Conservation (phyloP, 768 basidiomycete species). For the Boletus rubropictus region DNA sequence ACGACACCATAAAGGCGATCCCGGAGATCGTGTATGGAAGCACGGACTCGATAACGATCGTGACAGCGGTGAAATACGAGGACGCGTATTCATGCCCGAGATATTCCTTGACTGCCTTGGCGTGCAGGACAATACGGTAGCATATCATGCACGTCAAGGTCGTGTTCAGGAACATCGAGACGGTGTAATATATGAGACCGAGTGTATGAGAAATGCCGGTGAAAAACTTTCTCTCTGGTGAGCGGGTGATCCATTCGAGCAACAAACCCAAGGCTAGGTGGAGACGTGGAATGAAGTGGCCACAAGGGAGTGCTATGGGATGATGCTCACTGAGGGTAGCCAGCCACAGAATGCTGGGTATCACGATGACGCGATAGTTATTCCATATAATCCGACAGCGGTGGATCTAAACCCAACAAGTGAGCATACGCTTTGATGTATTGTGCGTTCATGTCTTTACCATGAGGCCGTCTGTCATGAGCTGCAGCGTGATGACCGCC, state of each 20-base stretch:
- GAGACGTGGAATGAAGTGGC: neutral
- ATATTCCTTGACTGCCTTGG: neutral
- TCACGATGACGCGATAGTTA: conserved; percentile 3
- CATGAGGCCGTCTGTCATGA: conserved; percentile 32
- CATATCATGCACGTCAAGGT: conserved; percentile 21
- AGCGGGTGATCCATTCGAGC: conserved; percentile 7
- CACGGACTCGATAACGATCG: conserved; percentile 21
- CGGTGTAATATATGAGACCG: conserved; percentile 15
- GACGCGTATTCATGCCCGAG: conserved; percentile 17
- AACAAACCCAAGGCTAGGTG: conserved; percentile 16
- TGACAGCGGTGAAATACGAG: conserved; percentile 11
- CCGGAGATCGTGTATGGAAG: conserved; percentile 23
- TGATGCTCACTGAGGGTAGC: conserved; percentile 18
- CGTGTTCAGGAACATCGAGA: conserved; percentile 16
- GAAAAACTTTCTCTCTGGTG: conserved; percentile 17
- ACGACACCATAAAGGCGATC: conserved; percentile 19
- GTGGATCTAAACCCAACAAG: conserved; percentile 30
- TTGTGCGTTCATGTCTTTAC: neutral
- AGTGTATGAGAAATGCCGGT: conserved; percentile 4
- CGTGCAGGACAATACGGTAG: conserved; percentile 13
- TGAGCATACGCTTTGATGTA: neutral
- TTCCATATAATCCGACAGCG: conserved; percentile 36
- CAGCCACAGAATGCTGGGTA: conserved; percentile 21
- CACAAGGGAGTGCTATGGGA: neutral
- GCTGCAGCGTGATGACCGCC: conserved; percentile 26